Conservation (phyloP, 306 rosid genomes). For the Dalbergia cultrata region DNA sequence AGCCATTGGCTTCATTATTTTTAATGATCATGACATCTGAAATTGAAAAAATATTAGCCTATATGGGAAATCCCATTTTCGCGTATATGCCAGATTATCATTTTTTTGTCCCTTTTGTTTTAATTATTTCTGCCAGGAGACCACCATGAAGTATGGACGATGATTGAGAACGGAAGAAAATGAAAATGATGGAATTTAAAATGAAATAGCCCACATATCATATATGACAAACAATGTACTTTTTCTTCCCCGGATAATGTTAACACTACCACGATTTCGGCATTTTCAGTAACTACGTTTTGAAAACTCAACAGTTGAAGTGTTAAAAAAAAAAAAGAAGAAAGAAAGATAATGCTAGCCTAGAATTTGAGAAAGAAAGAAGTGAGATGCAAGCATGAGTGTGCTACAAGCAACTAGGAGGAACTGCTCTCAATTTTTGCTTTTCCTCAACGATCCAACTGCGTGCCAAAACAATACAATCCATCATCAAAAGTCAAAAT, state of each 20-base stretch:
- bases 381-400: neutral
- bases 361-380: too few relatives aligned
- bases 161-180: neutral
- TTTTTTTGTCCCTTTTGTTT: neutral
- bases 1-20: too few relatives aligned
- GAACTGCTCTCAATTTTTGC: too few relatives aligned
- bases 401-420: neutral
- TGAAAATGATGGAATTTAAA: neutral
- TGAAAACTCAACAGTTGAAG: neutral
- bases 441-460: too few relatives aligned
- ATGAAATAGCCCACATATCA: too few relatives aligned
- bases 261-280: neutral
- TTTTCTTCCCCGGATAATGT: too few relatives aligned
- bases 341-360: too few relatives aligned
- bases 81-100: neutral
- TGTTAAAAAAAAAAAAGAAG: too few relatives aligned
- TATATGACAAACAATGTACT: too few relatives aligned
- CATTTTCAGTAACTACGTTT: neutral
- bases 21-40: too few relatives aligned
- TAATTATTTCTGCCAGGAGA: neutral
- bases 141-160: neutral
- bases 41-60: too few relatives aligned
- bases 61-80: neutral
- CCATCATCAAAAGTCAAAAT: neutral
- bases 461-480: too few relatives aligned